Evolutionary conservation across 2,329 filamentous ascomycete genomes (phyloP).

Genomic region (Colletotrichum sp.): DNA sequence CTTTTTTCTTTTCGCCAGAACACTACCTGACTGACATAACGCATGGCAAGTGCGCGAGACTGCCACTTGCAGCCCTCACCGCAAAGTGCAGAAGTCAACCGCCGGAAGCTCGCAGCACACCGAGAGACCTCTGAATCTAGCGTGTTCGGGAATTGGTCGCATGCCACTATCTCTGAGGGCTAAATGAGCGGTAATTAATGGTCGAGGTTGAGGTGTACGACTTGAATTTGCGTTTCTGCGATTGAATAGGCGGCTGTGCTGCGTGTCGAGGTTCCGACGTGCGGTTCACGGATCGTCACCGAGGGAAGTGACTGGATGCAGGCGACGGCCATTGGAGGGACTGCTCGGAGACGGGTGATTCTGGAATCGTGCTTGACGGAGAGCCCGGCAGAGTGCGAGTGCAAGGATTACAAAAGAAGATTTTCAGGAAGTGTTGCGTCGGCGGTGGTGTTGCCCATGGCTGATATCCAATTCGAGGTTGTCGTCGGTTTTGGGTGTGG

Average conservation of each 20-base stretch:
- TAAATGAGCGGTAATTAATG: neutral
- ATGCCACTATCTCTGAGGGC: neutral
- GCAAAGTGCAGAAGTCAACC: too few relatives aligned
- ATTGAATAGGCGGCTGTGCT: neutral
- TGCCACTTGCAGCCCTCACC: accelerated
- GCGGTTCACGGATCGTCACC: neutral
- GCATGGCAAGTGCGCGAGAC: too few relatives aligned
- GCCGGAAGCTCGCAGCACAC: too few relatives aligned
- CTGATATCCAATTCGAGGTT: too few relatives aligned
- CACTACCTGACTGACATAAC: too few relatives aligned
- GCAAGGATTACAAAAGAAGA: neutral
- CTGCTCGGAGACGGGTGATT: neutral
- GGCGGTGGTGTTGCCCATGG: neutral
- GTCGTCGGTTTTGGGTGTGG: too few relatives aligned
- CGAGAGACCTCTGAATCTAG: too few relatives aligned
- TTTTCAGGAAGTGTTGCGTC: neutral
- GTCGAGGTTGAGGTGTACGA: neutral
- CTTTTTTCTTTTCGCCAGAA: too few relatives aligned
- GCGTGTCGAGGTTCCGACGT: neutral
- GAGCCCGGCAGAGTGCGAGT: neutral
- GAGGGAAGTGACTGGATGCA: neutral
- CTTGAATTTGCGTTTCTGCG: accelerated
- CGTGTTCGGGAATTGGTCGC: too few relatives aligned
- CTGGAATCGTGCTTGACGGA: neutral
- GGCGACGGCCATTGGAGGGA: too few relatives aligned